These are phyloP conservation scores for Angomonas ambiguus DNA, from an alignment of 208 protist genomes.

Conservation along the genomic window DNA sequence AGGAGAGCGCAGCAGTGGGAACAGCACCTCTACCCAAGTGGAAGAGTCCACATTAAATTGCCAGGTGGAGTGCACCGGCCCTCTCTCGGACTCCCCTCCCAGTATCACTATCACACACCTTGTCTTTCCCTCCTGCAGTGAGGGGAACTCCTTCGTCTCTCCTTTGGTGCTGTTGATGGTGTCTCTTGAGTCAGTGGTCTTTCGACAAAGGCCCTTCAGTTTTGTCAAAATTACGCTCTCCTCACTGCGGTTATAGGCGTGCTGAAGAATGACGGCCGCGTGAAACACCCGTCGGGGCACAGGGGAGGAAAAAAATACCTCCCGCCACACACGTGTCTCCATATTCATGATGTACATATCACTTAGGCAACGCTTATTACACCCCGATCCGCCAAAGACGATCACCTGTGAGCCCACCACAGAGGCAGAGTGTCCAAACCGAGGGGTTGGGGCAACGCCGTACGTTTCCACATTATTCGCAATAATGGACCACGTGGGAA, in stretches of 20 bases:
- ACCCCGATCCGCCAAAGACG: conserved; percentile 66
- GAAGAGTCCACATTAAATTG: conserved; percentile 29
- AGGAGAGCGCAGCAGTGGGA: conserved; percentile 26
- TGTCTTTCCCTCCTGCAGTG: conserved; percentile 9
- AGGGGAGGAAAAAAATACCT: conserved; percentile 48
- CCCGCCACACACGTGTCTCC: conserved; percentile 61
- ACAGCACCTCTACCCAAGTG: conserved; percentile 34
- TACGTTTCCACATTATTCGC: conserved; percentile 29
- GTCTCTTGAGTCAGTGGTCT: neutral
- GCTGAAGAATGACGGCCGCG: conserved; percentile 16
- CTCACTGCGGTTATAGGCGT: neutral
- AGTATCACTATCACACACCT: conserved; percentile 34
- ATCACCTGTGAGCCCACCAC: conserved; percentile 30
- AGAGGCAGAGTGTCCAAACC: conserved; percentile 62
- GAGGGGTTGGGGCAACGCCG: conserved; percentile 51
- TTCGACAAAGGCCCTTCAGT: neutral
- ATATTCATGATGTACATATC: conserved; percentile 67
- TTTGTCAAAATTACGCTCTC: neutral
- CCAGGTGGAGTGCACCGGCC: conserved; percentile 45
- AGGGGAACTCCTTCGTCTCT: neutral
- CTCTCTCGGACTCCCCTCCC: conserved; percentile 49
- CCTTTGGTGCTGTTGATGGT: too few relatives aligned
- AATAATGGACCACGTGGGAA: conserved; percentile 17
- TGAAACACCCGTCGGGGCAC: conserved; percentile 62
- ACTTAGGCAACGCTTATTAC: conserved; percentile 31